Conservation (phyloP, 768 basidiomycete genomes). For the Macrocybe gigantea region DNA sequence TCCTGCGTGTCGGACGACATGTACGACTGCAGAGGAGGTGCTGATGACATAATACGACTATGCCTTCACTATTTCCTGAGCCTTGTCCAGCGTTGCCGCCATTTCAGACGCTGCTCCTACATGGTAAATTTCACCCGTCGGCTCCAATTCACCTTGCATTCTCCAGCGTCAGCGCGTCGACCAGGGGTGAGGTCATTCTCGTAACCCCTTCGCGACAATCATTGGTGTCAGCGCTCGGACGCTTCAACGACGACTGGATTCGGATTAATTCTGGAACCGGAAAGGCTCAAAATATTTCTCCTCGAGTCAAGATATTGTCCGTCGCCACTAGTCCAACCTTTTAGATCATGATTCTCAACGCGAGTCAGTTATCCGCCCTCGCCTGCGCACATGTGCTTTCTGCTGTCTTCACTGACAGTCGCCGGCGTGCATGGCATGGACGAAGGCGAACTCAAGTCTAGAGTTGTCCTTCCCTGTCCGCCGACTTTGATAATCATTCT, state of each 20-base stretch:
- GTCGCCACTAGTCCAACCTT: conserved; percentile 18
- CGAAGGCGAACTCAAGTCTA: conserved; percentile 20
- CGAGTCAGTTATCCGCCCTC: conserved; percentile 56
- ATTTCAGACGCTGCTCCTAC: conserved; percentile 55
- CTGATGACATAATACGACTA: neutral
- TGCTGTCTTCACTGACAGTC: conserved; percentile 36
- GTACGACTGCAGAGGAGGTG: neutral
- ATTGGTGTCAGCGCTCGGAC: conserved; percentile 34
- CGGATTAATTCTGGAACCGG: conserved; percentile 34
- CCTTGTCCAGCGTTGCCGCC: conserved; percentile 41
- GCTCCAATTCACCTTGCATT: conserved; percentile 65
- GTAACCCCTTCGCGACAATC: conserved; percentile 47
- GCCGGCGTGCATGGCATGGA: conserved; percentile 8
- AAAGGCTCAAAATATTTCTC: conserved; percentile 26
- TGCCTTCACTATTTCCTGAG: conserved; percentile 28
- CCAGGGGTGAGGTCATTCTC: conserved; percentile 34
- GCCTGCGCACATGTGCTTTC: conserved; percentile 45
- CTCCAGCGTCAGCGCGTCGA: conserved; percentile 33
- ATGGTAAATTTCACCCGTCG: conserved; percentile 59
- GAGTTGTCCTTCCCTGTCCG: conserved; percentile 11
- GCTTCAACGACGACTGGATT: conserved; percentile 54
- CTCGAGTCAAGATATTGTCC: conserved; percentile 51
- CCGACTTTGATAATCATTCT: conserved; percentile 55
- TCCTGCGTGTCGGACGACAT: conserved; percentile 1
- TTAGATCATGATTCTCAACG: conserved; percentile 7